Evolutionary conservation across 108 stramenopile genomes (phyloP).

Genomic region (Heterococcus sp.): DNA sequence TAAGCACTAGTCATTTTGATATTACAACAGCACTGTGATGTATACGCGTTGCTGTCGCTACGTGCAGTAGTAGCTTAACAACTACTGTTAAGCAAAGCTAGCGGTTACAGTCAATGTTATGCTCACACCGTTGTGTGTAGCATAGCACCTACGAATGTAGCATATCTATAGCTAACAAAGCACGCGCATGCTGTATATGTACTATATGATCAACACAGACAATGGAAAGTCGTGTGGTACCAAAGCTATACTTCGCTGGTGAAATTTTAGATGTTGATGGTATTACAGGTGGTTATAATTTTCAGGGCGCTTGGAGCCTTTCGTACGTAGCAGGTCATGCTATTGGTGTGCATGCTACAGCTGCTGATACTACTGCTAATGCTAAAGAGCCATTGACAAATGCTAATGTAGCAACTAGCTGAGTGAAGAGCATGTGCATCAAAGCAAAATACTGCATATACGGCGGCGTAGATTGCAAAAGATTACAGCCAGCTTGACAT

Average conservation of each 20-base stretch:
- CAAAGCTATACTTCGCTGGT: constrained; percentile 74
- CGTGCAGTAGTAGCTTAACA: not conserved
- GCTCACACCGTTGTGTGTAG: too few relatives aligned
- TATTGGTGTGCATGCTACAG: too few relatives aligned
- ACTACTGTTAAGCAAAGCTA: not conserved
- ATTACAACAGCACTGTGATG: constrained; percentile 73
- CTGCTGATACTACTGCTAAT: too few relatives aligned
- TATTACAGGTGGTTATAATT: constrained; percentile 82
- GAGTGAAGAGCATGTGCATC: too few relatives aligned
- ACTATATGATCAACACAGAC: constrained; percentile 13
- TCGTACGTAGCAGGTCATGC: constrained; percentile 70
- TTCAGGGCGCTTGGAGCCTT: constrained; percentile 81
- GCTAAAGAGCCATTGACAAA: too few relatives aligned
- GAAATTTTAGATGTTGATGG: constrained; percentile 83
- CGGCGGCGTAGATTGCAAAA: too few relatives aligned
- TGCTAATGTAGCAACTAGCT: too few relatives aligned
- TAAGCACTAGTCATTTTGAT: constrained; percentile 48
- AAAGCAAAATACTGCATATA: too few relatives aligned
- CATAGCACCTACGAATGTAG: too few relatives aligned
- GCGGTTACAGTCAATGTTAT: not conserved
- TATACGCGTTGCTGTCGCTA: constrained; percentile 33
- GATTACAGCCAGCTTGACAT: too few relatives aligned
- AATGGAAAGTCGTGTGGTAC: constrained; percentile 68
- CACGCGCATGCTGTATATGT: not conserved
- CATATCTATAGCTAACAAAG: not conserved